These are phyloP conservation scores for Lagenidium sp. DNA, from an alignment of 352 stramenopile species.

Conservation along the genomic window DNA sequence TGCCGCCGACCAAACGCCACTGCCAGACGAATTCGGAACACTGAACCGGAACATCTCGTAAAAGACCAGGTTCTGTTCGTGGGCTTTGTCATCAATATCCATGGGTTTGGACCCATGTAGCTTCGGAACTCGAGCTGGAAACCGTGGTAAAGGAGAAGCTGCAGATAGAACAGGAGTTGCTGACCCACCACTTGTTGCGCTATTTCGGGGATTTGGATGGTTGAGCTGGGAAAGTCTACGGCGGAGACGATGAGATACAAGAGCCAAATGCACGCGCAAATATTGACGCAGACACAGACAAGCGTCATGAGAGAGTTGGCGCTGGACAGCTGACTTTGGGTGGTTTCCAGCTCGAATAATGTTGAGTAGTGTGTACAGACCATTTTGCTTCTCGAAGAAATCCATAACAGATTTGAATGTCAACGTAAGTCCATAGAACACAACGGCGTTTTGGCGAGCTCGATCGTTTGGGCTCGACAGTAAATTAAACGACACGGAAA, in stretches of 20 bases:
- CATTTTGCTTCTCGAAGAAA: conserved; percentile 80
- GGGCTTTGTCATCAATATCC: conserved; percentile 79
- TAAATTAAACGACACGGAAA: conserved; percentile 49
- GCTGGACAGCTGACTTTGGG: conserved; percentile 64
- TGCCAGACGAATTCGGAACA: conserved; percentile 26
- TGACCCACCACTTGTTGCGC: conserved; percentile 33
- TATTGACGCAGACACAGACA: conserved; percentile 82
- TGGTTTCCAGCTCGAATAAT: conserved; percentile 75
- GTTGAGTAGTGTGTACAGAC: conserved; percentile 76
- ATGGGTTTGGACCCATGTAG: conserved; percentile 66
- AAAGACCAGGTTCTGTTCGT: conserved; percentile 77
- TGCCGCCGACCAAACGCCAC: conserved; percentile 46
- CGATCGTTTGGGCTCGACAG: conserved; percentile 73
- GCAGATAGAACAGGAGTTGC: conserved; percentile 38
- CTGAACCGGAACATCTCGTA: conserved; percentile 82
- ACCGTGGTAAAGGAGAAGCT: conserved; percentile 37
- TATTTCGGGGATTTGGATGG: conserved; percentile 29
- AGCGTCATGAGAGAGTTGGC: conserved; percentile 75
- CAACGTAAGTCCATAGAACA: conserved; percentile 79
- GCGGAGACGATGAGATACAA: conserved; percentile 59
- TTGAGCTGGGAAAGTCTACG: conserved; percentile 54
- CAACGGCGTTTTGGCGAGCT: conserved; percentile 70
- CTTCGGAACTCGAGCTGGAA: conserved; percentile 64
- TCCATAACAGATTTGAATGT: conserved; percentile 76
- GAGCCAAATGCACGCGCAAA: conserved; percentile 67